A percentile compares a stretch with the other conserved stretches of the same genome.
Conservation (phyloP, 345 rosid species). For the Nephelium lappaceum region DNA sequence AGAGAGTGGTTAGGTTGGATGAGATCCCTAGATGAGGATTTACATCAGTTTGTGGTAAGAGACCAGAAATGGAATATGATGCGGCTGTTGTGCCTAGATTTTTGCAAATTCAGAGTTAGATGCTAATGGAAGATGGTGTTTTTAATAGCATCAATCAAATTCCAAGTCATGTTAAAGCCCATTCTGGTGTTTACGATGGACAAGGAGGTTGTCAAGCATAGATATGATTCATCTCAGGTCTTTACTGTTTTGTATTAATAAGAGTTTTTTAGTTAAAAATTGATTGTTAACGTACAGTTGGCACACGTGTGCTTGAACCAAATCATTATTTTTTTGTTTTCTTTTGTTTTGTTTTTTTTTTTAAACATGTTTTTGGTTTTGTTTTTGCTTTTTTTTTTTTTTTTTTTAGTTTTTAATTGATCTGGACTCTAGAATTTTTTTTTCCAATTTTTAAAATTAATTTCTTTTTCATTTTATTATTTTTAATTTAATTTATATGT, state of each 20-base stretch:
- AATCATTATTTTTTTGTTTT: no score
- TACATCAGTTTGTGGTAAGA: conserved; percentile 64
- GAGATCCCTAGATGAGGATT: conserved; percentile 58
- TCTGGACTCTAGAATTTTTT: no score
- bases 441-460: no score
- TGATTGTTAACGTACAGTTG: neutral
- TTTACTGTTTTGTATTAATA: no score
- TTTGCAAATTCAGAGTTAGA: conserved; percentile 42
- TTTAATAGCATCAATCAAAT: conserved; percentile 30
- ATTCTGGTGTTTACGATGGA: conserved; percentile 80
- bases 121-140: conserved; percentile 29
- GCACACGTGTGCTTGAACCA: no score
- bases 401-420: no score
- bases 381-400: no score
- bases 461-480: no score
- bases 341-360: no score
- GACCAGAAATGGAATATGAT: conserved; percentile 86
- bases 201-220: conserved; percentile 83
- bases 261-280: no score
- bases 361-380: no score
- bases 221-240: conserved; percentile 1
- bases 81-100: conserved; percentile 54
- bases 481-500: no score
- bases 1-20: conserved; percentile 31
- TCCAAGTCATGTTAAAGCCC: conserved; percentile 32